Base-by-base conservation (phyloP, 108 stramenopile genomes). In the Cyclostephanos invisitatus region DNA sequence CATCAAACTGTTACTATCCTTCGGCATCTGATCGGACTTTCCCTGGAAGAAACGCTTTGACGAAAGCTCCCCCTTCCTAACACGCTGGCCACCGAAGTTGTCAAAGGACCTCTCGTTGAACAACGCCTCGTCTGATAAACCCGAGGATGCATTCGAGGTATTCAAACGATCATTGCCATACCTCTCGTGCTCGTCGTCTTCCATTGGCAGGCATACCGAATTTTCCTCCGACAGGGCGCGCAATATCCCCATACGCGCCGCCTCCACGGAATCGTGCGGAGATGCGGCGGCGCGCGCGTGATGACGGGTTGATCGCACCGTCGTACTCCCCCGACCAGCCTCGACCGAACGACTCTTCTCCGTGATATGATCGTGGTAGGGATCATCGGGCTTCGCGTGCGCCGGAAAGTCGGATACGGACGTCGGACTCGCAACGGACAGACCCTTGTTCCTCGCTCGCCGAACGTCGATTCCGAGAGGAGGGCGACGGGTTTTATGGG, bases 191-290 rank as follows among this genome's bases (percentile, higher is more conserved):
- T 70, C 70, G 27, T 70, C 69, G 14, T 75, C 74, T 0, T 75
- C 74, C 14, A 75, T 27, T 12, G 67, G 32, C 24, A 75, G 60
- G 63, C 74, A 75, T 54, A 62, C 74, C 1, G 74, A 75, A 47
- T 75, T 64, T 47, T 75, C 74, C 55, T 75, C 74, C 2, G 74
- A 75, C 9, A 75, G 49, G 12, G 74, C 74, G 10, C 74, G 66
- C 22, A 75, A 50, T n/a, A 75, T 64, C 11, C 74, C 74, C 60
- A 38, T 68, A 2, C 74, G 67, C 25, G 74, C 74, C 25, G 74
- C 74, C 50, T 75, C 67, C 4, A 58, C 68, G 35, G 74, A 55
- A 15, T 69, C 68, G 36, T 57, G 53, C 0, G 68, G 47, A 47
- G 20, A 28, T 7, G 27, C 24, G 59, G 36, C 32, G 59, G 36